Base-by-base conservation (phyloP, 1,284 basidiomycete species). In the Cutaneotrichosporon daszewskae region DNA sequence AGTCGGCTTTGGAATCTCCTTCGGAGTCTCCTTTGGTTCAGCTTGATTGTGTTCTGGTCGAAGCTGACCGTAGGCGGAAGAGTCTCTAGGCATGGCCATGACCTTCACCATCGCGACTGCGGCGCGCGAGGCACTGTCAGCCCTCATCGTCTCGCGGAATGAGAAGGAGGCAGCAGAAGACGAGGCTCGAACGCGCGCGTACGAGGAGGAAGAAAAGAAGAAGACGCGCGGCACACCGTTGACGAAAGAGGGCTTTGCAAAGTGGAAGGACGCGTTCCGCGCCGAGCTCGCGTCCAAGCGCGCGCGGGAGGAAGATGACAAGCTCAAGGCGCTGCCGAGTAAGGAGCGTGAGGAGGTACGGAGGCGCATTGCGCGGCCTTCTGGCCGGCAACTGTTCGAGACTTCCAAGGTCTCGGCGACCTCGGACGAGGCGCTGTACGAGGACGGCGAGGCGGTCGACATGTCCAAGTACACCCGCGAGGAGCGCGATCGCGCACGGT, bases 1-100 rank as follows among this genome's bases (percentile, higher is more conserved):
- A 53, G 82, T 75, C 9, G n/a, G n/a, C n/a, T n/a, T n/a, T n/a
- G n/a, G n/a, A n/a, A n/a, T n/a, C n/a, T n/a, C n/a, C n/a, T n/a
- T n/a, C n/a, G n/a, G n/a, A n/a, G n/a, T n/a, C n/a, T n/a, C n/a
- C n/a, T n/a, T n/a, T n/a, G n/a, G n/a, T n/a, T n/a, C n/a, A n/a
- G n/a, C n/a, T 23, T n/a, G n/a, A n/a, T n/a, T n/a, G n/a, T n/a
- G n/a, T n/a, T n/a, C n/a, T n/a, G n/a, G n/a, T n/a, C 44, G 14
- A 11, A 1, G 18, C 37, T 39, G 20, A 32, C 40, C 2, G 20
- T 50, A 91, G 87, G 91, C 85, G 22, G 80, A 85, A 62, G 91
- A 96, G 62, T 92, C 87, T 57, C 64, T 90, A 19, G 91, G 91
- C 28, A 94, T 96, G 84, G 90, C 94, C 2, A 96, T 97, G 91